Conservation (phyloP, 805 yeast genomes). For the Myxozyma mucilagina region DNA sequence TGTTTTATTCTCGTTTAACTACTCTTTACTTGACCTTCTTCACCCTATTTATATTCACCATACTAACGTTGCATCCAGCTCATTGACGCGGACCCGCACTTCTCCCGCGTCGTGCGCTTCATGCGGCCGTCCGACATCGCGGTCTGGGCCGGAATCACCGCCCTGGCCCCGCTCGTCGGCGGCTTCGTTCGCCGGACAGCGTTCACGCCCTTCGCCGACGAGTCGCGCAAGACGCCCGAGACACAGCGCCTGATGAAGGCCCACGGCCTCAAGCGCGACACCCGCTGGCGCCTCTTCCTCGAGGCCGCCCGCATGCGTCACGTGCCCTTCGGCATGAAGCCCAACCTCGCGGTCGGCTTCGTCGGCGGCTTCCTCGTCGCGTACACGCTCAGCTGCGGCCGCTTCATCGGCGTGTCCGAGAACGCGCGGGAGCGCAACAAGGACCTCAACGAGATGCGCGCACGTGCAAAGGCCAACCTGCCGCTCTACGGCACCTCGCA, state of each 20-base stretch:
- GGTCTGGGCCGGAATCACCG: conserved; percentile 50
- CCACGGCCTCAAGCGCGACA: not conserved
- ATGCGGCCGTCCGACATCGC: conserved; percentile 68
- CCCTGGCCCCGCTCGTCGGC: conserved; percentile 52
- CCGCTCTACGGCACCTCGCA: conserved; percentile 67
- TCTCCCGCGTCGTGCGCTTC: conserved; percentile 67
- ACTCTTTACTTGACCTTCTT: not conserved
- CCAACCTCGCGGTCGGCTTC: too few relatives aligned
- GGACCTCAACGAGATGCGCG: conserved; percentile 74
- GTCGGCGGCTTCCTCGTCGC: not conserved
- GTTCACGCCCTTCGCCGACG: conserved; percentile 36
- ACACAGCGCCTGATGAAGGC: too few relatives aligned
- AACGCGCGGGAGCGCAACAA: conserved; percentile 66
- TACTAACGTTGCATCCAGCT: conserved; percentile 35
- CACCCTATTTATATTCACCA: not conserved
- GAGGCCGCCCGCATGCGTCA: not conserved
- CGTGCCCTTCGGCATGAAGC: too few relatives aligned
- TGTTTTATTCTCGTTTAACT: not conserved
- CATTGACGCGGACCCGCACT: conserved; percentile 80
- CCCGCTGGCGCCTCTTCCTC: conserved; percentile 8
- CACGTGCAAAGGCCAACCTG: conserved; percentile 60
- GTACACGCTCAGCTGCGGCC: conserved; percentile 42
- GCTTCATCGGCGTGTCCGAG: conserved; percentile 79
- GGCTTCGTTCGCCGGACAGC: conserved; percentile 45
- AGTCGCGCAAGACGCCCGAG: not conserved